Evolutionary conservation across 163 green algal genomes (phyloP), one percentile per base, ranked within the genome.

Genomic region (Scenedesmus sp.): DNA sequence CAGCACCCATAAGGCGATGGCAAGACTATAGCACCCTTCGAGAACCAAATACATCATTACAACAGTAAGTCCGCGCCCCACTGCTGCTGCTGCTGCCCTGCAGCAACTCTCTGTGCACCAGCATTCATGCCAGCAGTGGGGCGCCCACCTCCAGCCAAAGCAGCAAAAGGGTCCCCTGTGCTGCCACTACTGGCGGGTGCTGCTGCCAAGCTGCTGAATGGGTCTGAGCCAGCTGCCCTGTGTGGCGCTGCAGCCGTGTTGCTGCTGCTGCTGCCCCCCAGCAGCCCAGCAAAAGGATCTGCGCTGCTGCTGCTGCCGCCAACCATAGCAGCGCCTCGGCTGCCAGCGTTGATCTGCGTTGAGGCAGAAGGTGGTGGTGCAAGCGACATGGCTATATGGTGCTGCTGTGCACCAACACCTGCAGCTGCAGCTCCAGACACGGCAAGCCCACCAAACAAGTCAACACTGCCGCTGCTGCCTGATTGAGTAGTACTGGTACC

Each of bases 81-180:
- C 60, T 92, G 89, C 82, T 89, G 89, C 82, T 89, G 82, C 66
- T 89, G 89, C 81, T 87, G 79, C 88, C 60, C 88, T 67, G 16
- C 79, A 55, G 70, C 12, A 77, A 23, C 54, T 9, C 20, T 7
- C 20, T 20, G 10, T 1, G 73, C 55, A 20, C 55, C 52, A 20
- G 52, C 87, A 46, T 6, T 15, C 3, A 73, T 57, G 54, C 18
- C 55, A 4, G 74, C 20, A 52, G 1, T 7, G 23, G 6, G 2
- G 2, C 23, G 23, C 70, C 70, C 70, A 23, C 70, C 66, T 46
- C 56, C 89, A 66, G 52, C 70, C 5, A 73, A 73, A 23, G 55
- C 74, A 76, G 83, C 83, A 82, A 90, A 82, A 54, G 67, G 86
- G 52, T 82, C 84, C 52, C 55, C 52, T 26, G 4, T 59, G 82